Evolutionary conservation across 768 basidiomycete genomes (phyloP).

Genomic region (Pleurotus sapidus): DNA sequence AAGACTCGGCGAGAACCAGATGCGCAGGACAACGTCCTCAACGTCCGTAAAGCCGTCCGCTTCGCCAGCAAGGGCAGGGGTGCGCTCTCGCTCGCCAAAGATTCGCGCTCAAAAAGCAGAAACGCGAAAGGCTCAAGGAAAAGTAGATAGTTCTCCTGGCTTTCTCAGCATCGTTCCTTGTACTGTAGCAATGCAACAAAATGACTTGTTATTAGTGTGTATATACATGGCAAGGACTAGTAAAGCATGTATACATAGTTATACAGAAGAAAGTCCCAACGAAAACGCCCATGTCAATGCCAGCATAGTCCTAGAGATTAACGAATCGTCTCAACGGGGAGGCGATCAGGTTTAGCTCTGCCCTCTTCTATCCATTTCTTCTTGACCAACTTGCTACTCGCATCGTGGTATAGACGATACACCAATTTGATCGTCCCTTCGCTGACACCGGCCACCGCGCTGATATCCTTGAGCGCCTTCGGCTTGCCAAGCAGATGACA

Average conservation of each 20-base stretch:
- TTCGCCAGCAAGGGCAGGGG: conserved; percentile 70
- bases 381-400: conserved; percentile 78
- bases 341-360: conserved; percentile 53
- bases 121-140: neutral
- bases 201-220: conserved; percentile 2
- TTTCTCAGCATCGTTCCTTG: neutral
- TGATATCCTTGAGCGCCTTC: conserved; percentile 83
- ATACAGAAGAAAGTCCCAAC: neutral
- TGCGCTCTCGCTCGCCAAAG: conserved; percentile 52
- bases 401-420: conserved; percentile 73
- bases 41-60: conserved; percentile 86
- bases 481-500: conserved; percentile 74
- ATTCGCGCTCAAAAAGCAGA: conserved; percentile 22
- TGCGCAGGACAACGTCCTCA: conserved; percentile 59
- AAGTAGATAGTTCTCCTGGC: neutral
- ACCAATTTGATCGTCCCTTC: conserved; percentile 94
- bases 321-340: conserved; percentile 31
- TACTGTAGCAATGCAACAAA: neutral
- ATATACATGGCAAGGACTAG: conserved; percentile 2
- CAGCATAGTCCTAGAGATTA: neutral
- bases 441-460: conserved; percentile 87
- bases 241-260: neutral
- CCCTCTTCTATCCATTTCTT: conserved; percentile 84
- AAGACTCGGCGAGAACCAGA: conserved; percentile 49
- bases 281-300: neutral